phyloP scores from a whole-genome alignment of 2,329 filamentous ascomycete genomes.

The Graphiopsis chlorocephala region DNA sequence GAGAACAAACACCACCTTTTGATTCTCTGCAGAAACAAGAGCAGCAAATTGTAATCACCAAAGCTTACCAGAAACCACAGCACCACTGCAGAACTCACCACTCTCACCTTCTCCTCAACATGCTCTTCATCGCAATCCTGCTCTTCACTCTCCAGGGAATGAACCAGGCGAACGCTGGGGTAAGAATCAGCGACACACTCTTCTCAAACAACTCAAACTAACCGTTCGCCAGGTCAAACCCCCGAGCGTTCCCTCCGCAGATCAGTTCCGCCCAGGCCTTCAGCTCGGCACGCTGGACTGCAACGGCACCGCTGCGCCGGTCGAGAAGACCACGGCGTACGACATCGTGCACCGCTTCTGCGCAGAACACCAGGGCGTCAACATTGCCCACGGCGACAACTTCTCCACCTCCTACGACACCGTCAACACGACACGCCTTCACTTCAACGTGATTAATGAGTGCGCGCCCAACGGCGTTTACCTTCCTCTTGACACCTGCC shows the following conservation, averaged over 20 bases:
- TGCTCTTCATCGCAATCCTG: background rate
- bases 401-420: conserved; percentile 5
- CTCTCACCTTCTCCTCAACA: background rate
- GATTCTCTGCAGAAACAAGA: background rate
- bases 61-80: background rate
- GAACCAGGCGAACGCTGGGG: background rate
- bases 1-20: background rate
- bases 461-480: conserved; percentile 9
- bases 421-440: background rate
- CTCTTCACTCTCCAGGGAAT: background rate
- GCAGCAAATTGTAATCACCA: background rate
- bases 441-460: conserved; percentile 6
- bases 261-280: background rate
- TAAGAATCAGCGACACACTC: background rate
- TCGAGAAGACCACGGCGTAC: background rate
- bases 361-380: conserved; percentile 1
- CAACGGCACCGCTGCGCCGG: background rate
- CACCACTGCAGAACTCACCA: background rate
- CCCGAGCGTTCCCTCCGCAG: background rate
- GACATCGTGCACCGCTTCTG: conserved; percentile 2
- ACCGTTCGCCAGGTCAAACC: background rate
- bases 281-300: background rate
- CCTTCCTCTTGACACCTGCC: background rate
- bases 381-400: conserved; percentile 4
- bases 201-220: background rate